Evolutionary conservation across 202 grass and related monocot genomes (phyloP), one percentile per base, ranked within the genome.

Genomic region (Miscanthus sacchariflorus): DNA sequence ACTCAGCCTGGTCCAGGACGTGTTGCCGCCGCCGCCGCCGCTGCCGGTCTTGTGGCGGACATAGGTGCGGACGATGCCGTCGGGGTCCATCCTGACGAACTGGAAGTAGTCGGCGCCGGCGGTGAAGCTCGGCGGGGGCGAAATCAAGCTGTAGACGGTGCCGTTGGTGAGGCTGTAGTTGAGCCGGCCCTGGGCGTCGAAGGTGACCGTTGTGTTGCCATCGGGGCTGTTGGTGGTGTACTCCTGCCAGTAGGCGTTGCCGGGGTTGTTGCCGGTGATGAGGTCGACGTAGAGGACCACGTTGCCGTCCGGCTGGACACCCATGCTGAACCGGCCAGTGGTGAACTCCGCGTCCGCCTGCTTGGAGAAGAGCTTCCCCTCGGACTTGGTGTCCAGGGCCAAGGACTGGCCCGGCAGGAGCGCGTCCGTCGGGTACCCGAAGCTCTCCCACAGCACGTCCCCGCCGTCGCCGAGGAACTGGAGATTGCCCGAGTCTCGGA

Each of bases 401-500:
- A 93, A 36, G 12, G 13, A 49, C 71, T 92, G 91, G 0, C 42
- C 76, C 2, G 94, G 90, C 6, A 96, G 78, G 59, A 96, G 84
- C 30, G 89, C 92, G 66, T 96, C 89, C 7, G 78, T 92, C 21
- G 91, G 91, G 8, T 68, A 38, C 49, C 15, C 1, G 68, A 95
- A 95, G 85, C 91, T 96, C 46, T 88, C 50, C 89, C 94, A 90
- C 14, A 88, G 13, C 33, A 49, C 58, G 15, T 2, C 5, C 4
- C 77, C 54, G 6, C 1, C 7, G 10, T 1, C 44, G 70, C 38
- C 35, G 4, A 68, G 68, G 54, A 95, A 9, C 67, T 86, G 81
- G 27, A 93, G 82, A 45, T 93, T 91, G 54, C 94, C 89, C 7
- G 84, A 65, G 76, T 93, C 81, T 4, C 27, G 78, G 58, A 93